phyloP scores from a whole-genome alignment of 2,329 filamentous ascomycete species.

The Monosporascus sp. region DNA sequence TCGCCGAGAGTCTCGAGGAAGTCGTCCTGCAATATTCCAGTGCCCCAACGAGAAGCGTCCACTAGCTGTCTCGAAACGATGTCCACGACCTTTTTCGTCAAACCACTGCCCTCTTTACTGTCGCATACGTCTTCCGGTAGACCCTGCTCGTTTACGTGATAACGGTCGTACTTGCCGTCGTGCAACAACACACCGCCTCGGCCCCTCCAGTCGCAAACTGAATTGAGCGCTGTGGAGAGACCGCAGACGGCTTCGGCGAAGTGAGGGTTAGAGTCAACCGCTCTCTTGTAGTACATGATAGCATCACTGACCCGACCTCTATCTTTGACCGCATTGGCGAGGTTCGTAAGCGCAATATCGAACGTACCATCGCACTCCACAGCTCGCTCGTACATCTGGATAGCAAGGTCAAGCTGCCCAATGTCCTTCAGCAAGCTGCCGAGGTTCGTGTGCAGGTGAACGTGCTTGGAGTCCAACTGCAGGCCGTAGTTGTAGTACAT shows the following conservation, averaged over 20 bases:
- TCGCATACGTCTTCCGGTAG: slow-evolving; percentile 71
- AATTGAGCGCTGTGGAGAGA: slow-evolving; percentile 89
- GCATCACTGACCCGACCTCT: slow-evolving; percentile 89
- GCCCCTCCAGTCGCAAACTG: slow-evolving; percentile 90
- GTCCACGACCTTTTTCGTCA: slow-evolving; percentile 85
- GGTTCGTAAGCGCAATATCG: slow-evolving; percentile 92
- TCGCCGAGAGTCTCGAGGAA: slow-evolving; percentile 45
- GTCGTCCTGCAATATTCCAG: slow-evolving; percentile 58
- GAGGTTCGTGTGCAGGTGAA: slow-evolving; percentile 94
- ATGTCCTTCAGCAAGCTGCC: slow-evolving; percentile 95
- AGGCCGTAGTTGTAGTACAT: slow-evolving; percentile 95
- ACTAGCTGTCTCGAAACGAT: slow-evolving; percentile 84
- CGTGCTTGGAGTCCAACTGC: slow-evolving; percentile 79
- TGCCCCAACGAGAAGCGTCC: slow-evolving; percentile 84
- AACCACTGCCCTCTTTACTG: slow-evolving; percentile 62
- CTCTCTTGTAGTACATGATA: slow-evolving; percentile 85
- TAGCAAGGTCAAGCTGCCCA: slow-evolving; percentile 84
- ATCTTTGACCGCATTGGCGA: slow-evolving; percentile 97
- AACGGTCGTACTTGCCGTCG: slow-evolving; percentile 72
- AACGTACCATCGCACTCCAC: slow-evolving; percentile 91
- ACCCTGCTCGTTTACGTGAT: slow-evolving; percentile 85
- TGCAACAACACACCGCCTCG: slow-evolving; percentile 80
- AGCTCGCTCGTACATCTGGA: slow-evolving; percentile 95
- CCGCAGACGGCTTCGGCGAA: slow-evolving; percentile 98
- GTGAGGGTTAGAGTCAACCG: slow-evolving; percentile 85